A percentile compares a stretch with the other conserved stretches of the same genome.
Evolutionary conservation across 2,329 filamentous ascomycete genomes (phyloP).

Genomic region (Dactylellina drechsleri): DNA sequence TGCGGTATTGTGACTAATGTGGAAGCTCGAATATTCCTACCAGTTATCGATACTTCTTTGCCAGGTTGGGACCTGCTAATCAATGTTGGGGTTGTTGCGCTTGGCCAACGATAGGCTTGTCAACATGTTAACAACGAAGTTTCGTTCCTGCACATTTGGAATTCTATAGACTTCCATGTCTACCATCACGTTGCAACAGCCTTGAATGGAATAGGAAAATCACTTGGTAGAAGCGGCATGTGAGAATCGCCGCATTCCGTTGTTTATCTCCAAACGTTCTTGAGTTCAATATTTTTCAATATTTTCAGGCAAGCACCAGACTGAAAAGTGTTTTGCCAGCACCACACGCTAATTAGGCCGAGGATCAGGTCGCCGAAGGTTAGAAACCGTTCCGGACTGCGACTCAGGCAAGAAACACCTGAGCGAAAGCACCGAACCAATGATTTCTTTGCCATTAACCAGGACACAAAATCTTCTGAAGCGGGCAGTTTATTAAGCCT

Average conservation of each 20-base stretch:
- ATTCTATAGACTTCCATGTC: too few relatives aligned
- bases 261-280: too few relatives aligned
- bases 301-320: too few relatives aligned
- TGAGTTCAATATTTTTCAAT: too few relatives aligned
- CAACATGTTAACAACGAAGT: not conserved
- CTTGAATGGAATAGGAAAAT: too few relatives aligned
- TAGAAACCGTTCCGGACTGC: conserved; percentile 21
- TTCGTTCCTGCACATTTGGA: not conserved
- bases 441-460: not conserved
- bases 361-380: conserved; percentile 39
- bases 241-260: too few relatives aligned
- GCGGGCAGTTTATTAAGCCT: conserved; percentile 15
- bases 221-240: too few relatives aligned
- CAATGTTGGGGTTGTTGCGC: not conserved
- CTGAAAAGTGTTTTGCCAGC: too few relatives aligned
- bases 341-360: not conserved
- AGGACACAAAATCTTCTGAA: conserved; percentile 7
- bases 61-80: not conserved
- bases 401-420: conserved; percentile 12
- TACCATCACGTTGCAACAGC: too few relatives aligned
- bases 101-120: not conserved
- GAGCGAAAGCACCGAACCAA: conserved; percentile 10
- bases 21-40: not conserved
- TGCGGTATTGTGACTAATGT: not conserved
- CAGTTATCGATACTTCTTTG: not conserved